phyloP scores from a whole-genome alignment of 768 basidiomycete genomes.

The Mycena floridula region DNA sequence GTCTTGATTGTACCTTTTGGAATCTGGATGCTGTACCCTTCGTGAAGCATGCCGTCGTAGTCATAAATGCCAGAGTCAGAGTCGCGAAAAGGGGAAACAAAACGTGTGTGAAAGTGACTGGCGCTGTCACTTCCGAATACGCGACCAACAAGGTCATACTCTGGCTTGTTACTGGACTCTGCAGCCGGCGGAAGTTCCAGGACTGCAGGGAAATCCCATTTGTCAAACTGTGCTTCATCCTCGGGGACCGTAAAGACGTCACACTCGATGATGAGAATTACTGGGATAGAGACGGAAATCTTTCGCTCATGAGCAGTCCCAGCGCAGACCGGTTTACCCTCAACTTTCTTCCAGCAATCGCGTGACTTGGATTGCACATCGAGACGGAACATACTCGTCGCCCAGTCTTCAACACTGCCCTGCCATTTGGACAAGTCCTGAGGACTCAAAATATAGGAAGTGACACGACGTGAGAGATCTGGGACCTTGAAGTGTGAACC shows the following conservation, averaged over 20 bases:
- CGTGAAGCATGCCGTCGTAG: neutral
- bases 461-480: too few species aligned
- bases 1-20: neutral
- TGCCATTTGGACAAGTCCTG: too few species aligned
- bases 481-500: too few species aligned
- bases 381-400: too few species aligned
- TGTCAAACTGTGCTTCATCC: neutral
- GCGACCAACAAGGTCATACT: neutral
- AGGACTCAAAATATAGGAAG: too few species aligned
- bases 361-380: too few species aligned
- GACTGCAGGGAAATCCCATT: neutral
- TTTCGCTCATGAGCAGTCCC: neutral
- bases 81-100: neutral
- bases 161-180: neutral
- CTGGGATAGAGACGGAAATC: neutral
- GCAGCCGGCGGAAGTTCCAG: neutral
- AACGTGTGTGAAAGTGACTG: neutral
- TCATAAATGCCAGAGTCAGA: neutral
- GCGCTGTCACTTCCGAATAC: neutral
- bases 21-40: neutral
- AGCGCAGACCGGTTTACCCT: neutral
- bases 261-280: neutral
- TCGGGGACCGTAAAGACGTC: neutral
- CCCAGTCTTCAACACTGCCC: too few species aligned
- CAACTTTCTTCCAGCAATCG: too few species aligned